Percentiles rank a stretch among this genome's conserved stretches.
These are phyloP conservation scores for Debaryomyces robertsiae DNA, from an alignment of 1,139 yeast species.

Conservation along the genomic window DNA sequence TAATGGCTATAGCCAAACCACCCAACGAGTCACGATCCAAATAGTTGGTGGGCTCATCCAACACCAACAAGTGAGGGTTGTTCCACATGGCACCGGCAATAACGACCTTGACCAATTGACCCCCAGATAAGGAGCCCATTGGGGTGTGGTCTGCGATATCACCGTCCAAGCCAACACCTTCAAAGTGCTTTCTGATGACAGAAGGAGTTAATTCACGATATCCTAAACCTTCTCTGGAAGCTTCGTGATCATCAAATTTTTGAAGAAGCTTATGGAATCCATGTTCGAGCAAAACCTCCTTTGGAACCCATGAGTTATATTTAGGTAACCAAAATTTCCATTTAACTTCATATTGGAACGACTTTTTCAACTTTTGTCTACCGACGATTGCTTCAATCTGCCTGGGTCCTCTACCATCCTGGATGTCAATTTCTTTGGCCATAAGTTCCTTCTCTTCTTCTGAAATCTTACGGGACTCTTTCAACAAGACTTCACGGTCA, in stretches of 20 bases:
- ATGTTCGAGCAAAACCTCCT: conserved; percentile 72
- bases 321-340: conserved; percentile 94
- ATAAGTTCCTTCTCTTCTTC: conserved; percentile 81
- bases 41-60: conserved; percentile 98
- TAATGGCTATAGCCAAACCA: conserved; percentile 94
- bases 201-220: conserved; percentile 90
- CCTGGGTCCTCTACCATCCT: conserved; percentile 89
- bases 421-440: conserved; percentile 75
- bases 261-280: conserved; percentile 90
- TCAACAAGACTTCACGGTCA: conserved; percentile 92
- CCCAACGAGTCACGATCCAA: conserved; percentile 97
- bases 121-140: conserved; percentile 94
- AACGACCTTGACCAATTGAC: conserved; percentile 96
- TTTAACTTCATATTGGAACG: conserved; percentile 95
- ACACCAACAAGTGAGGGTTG: conserved; percentile 95
- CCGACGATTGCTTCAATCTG: conserved; percentile 93
- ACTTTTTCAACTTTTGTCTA: conserved; percentile 92
- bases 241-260: conserved; percentile 96
- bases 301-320: conserved; percentile 91
- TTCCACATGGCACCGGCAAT: conserved; percentile 99
- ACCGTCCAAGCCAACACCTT: conserved; percentile 95
- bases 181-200: conserved; percentile 94
- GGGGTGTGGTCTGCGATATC: conserved; percentile 99
- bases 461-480: conserved; percentile 87
- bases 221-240: conserved; percentile 97